These are phyloP conservation scores for Xylariaceae sp. DNA, from an alignment of 2,329 filamentous ascomycete species.

Conservation along the genomic window DNA sequence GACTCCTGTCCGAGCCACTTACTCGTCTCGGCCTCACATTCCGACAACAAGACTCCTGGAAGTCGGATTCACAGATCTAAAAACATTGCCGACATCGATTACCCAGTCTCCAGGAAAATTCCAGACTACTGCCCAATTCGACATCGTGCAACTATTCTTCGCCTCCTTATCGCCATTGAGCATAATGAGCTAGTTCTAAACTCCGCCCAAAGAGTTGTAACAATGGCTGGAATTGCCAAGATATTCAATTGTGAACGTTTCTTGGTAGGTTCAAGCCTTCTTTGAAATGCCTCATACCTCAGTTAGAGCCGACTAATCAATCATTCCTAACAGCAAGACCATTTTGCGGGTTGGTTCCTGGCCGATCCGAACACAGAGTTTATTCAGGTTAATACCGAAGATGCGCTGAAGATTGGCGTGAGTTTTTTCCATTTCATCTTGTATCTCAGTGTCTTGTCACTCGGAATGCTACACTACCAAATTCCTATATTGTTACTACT, in stretches of 20 bases:
- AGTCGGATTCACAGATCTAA: conserved; percentile 7
- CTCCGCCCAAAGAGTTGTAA: conserved; percentile 64
- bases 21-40: conserved; percentile 9
- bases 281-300: not conserved
- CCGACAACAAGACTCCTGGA: conserved; percentile 4
- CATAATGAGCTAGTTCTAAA: conserved; percentile 53
- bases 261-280: conserved; percentile 34
- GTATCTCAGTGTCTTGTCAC: not conserved
- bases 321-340: conserved; percentile 34
- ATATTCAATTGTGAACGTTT: conserved; percentile 49
- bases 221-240: conserved; percentile 58
- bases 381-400: conserved; percentile 61
- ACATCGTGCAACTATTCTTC: conserved; percentile 60
- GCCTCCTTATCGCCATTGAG: conserved; percentile 56
- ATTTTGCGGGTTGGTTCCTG: conserved; percentile 57
- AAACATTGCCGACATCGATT: conserved; percentile 18
- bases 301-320: conserved; percentile 5
- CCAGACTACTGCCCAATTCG: conserved; percentile 61
- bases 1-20: conserved; percentile 32
- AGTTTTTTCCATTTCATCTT: not conserved
- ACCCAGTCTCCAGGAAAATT: conserved; percentile 30
- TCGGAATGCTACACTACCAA: too few species aligned
- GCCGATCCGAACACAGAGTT: conserved; percentile 52
- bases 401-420: conserved; percentile 52
- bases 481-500: too few species aligned